Conservation (phyloP, 805 yeast genomes). For the Pichia deserticola region DNA sequence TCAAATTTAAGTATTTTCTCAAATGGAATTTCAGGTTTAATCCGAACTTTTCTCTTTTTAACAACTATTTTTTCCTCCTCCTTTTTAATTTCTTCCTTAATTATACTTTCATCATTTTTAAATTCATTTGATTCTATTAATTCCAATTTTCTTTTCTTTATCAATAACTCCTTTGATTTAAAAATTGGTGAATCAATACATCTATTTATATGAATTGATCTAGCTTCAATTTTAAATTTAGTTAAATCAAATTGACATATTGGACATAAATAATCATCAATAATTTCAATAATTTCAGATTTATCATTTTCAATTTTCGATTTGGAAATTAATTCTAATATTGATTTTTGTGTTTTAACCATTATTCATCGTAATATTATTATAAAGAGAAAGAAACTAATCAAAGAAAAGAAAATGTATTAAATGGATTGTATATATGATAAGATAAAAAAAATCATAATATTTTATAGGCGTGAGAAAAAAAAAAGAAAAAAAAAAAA, state of each 20-base stretch:
- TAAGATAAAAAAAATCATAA: no score
- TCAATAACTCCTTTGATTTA: background rate
- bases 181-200: conserved; percentile 33
- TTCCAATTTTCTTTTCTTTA: background rate
- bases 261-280: conserved; percentile 35
- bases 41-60: background rate
- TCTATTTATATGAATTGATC: conserved; percentile 49
- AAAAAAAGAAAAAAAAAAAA: no score
- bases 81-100: no score
- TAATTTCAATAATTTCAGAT: no score
- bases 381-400: no score
- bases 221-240: conserved; percentile 31
- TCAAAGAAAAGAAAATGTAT: no score
- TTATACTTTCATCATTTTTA: no score
- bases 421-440: no score
- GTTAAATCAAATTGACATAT: conserved; percentile 39
- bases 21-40: conserved; percentile 37
- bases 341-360: background rate
- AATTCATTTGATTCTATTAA: no score
- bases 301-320: background rate
- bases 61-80: background rate
- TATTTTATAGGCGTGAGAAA: no score
- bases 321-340: background rate
- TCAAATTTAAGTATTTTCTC: conserved; percentile 44
- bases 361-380: background rate